Evolutionary conservation across 208 protist genomes (phyloP).

Genomic region (Endotrypanum monterogeii): DNA sequence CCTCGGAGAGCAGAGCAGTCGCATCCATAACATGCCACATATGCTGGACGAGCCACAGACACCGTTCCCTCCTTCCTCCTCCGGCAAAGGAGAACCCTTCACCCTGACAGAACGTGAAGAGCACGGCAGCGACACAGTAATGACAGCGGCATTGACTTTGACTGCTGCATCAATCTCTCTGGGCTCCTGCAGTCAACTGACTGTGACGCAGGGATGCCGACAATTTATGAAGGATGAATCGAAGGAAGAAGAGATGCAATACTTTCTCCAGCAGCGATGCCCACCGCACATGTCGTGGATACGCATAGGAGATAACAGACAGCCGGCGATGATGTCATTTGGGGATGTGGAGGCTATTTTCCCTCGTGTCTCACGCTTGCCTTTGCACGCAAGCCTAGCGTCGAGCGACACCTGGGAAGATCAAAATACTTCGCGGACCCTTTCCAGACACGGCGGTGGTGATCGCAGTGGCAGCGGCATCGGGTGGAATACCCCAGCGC

Average conservation of each 20-base stretch:
- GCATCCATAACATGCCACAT: neutral
- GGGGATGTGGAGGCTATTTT: conserved; percentile 15
- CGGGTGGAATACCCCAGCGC: neutral
- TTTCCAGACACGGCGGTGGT: neutral
- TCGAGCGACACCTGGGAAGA: neutral
- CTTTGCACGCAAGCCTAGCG: neutral
- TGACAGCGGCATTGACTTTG: neutral
- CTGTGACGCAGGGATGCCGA: conserved; percentile 27
- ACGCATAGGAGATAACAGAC: conserved; percentile 1
- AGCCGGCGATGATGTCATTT: conserved; percentile 13
- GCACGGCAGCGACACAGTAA: neutral
- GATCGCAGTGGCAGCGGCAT: neutral
- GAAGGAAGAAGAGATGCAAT: conserved; percentile 21
- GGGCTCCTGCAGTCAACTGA: neutral
- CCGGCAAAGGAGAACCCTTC: neutral
- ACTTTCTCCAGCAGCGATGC: conserved; percentile 29
- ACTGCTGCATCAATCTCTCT: neutral
- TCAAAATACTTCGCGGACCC: neutral
- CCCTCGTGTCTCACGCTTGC: conserved; percentile 13
- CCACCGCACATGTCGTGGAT: conserved; percentile 21
- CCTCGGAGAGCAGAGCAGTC: conserved; percentile 3
- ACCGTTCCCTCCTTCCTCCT: conserved; percentile 1
- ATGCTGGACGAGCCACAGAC: neutral
- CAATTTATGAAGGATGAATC: conserved; percentile 19
- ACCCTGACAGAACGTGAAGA: neutral